These are phyloP conservation scores for Aciculosporium take DNA, from an alignment of 2,329 filamentous ascomycete genomes.

Conservation along the genomic window DNA sequence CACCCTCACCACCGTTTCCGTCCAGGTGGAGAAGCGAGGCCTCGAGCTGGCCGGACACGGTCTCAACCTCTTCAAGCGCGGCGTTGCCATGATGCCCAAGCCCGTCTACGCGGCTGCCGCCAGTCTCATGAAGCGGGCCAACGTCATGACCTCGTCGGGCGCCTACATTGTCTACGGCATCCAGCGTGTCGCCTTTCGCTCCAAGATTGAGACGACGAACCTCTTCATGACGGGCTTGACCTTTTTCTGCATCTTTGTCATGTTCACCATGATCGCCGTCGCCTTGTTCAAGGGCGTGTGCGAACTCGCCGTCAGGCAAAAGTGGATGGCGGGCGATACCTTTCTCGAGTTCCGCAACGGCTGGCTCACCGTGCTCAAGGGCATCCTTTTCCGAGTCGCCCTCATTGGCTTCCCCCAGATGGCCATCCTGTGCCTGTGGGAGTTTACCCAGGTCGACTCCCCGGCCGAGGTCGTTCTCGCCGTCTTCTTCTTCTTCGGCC, in stretches of 20 bases:
- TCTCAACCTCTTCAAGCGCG: constrained; percentile 38
- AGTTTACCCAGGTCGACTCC: constrained; percentile 77
- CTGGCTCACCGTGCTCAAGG: constrained; percentile 85
- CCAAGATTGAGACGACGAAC: constrained; percentile 76
- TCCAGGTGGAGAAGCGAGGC: constrained; percentile 61
- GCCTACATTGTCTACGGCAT: constrained; percentile 62
- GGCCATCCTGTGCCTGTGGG: constrained; percentile 82
- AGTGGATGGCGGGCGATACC: constrained; percentile 69
- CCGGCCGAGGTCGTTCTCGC: constrained; percentile 74
- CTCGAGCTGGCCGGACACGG: constrained; percentile 24
- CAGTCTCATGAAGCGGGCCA: constrained; percentile 38
- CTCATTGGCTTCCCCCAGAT: constrained; percentile 88
- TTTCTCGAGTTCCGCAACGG: constrained; percentile 90
- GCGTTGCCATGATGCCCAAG: constrained; percentile 35
- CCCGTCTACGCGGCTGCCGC: constrained; percentile 19
- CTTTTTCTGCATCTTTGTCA: constrained; percentile 77
- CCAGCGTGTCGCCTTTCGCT: constrained; percentile 64
- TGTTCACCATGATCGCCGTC: constrained; percentile 59
- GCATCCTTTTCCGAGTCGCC: constrained; percentile 80
- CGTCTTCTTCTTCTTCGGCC: constrained; percentile 74
- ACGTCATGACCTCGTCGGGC: constrained; percentile 38
- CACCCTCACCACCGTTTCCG: constrained; percentile 57
- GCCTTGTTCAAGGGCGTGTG: constrained; percentile 67
- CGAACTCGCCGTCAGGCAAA: constrained; percentile 59
- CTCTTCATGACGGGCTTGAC: constrained; percentile 83